These are phyloP conservation scores for Agaricus blazei DNA, from an alignment of 768 basidiomycete genomes.

Conservation along the genomic window DNA sequence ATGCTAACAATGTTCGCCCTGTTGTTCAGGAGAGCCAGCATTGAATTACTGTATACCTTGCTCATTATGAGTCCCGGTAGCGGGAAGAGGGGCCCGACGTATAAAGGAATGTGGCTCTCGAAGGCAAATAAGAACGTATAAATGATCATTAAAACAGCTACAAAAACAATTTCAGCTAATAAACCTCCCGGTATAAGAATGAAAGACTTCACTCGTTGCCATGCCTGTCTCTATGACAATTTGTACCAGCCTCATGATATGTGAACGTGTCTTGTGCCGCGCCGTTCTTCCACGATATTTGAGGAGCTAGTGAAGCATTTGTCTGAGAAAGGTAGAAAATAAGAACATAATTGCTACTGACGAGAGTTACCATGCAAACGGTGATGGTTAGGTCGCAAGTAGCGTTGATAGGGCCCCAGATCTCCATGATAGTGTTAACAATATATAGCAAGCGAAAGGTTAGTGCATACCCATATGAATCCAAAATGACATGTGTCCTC, in stretches of 20 bases:
- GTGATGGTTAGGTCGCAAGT: neutral
- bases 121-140: neutral
- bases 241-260: neutral
- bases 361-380: neutral
- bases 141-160: neutral
- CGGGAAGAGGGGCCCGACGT: neutral
- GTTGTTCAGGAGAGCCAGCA: neutral
- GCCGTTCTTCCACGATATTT: neutral
- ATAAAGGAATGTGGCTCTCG: neutral
- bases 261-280: neutral
- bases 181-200: too few species aligned
- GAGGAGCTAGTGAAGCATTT: neutral
- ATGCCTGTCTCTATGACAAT: neutral
- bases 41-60: neutral
- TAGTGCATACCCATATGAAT: neutral
- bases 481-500: neutral
- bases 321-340: neutral
- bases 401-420: neutral
- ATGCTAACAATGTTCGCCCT: neutral
- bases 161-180: neutral
- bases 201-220: neutral
- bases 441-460: neutral
- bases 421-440: neutral
- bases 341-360: neutral
- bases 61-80: neutral